Base-by-base conservation (phyloP, 2,329 filamentous ascomycete species). In the Xylariaceae sp. region DNA sequence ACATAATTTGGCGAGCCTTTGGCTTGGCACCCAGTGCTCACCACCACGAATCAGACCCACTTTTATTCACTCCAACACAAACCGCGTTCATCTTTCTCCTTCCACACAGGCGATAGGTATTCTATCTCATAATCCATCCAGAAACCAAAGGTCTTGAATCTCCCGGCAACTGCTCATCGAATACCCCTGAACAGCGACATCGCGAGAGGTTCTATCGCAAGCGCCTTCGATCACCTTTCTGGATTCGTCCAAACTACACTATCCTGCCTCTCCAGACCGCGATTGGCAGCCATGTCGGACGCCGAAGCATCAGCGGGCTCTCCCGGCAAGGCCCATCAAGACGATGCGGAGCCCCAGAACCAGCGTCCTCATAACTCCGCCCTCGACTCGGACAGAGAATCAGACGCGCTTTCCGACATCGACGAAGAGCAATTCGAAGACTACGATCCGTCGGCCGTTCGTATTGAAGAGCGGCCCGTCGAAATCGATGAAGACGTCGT, bases 401-500 rank as follows among this genome's bases (percentile, higher is more conserved):
- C 81, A 0, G 83, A 85, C 64, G 73, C 81, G 45, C 79, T 88
- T 1, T 88, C 85, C 18, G 86, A 89, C 69, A 83, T 88, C 63
- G 86, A 88, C 67, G 86, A 88, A 68, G 81, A 87, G 57, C 83
- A 88, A 67, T 87, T 89, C 62, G 84, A 84, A 64, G 85, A 89
- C 63, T 88, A 88, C 73, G 85, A 89, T 64, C 82, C 84, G 8
- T 79, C 82, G 49, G 84, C 81, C 4, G 83, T 84, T 61, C 83
- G 85, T 53, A 81, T 86, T 45, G 83, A 86, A 69, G 81, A 86
- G 69, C 78, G 82, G 23, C 84, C 84, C 0, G 78, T 86, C n/a
- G 82, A 85, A 34, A 87, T 88, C 62, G 86, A 88, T 67, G 85
- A 88, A 67, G 84, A 87, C 63, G 79, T 83, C 57, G 83, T 84